These are phyloP conservation scores for Alopecurus myosuroides DNA, from an alignment of 176 grass and related monocot genomes.

Conservation along the genomic window DNA sequence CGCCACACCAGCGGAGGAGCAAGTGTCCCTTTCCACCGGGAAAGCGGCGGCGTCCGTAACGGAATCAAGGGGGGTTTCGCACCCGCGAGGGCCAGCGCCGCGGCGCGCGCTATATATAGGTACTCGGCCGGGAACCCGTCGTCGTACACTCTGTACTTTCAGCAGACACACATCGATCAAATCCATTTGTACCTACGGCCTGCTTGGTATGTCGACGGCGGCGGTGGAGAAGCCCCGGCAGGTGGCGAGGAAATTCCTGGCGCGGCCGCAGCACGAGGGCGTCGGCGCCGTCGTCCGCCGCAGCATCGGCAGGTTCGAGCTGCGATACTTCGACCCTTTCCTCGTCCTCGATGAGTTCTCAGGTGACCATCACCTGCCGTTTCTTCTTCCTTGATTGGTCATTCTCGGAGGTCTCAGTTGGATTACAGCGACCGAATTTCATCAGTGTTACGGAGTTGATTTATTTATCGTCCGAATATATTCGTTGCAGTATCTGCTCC, in stretches of 20 bases:
- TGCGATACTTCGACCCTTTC: slow-evolving; percentile 95
- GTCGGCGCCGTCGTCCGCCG: slow-evolving; percentile 78
- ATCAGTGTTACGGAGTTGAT: not conserved
- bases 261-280: slow-evolving; percentile 83
- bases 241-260: slow-evolving; percentile 70
- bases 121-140: not conserved
- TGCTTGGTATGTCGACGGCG: not conserved
- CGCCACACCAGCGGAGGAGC: not conserved
- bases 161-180: not conserved
- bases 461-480: not conserved
- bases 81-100: not conserved
- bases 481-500: slow-evolving; percentile 57
- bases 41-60: too few relatives aligned
- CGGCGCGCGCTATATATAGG: not conserved
- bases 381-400: not conserved
- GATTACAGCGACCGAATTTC: not conserved
- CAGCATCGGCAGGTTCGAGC: slow-evolving; percentile 96
- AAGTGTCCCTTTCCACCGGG: too few relatives aligned
- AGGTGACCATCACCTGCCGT: slow-evolving; percentile 36
- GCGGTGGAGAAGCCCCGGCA: slow-evolving; percentile 57
- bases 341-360: slow-evolving; percentile 94
- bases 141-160: not conserved
- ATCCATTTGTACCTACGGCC: not conserved
- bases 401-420: not conserved
- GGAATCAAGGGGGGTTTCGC: slow-evolving; percentile 14